A percentile compares a stretch with the other conserved stretches of the same genome.
Conservation (phyloP, 139 green algal species). For the Volvox africanus region DNA sequence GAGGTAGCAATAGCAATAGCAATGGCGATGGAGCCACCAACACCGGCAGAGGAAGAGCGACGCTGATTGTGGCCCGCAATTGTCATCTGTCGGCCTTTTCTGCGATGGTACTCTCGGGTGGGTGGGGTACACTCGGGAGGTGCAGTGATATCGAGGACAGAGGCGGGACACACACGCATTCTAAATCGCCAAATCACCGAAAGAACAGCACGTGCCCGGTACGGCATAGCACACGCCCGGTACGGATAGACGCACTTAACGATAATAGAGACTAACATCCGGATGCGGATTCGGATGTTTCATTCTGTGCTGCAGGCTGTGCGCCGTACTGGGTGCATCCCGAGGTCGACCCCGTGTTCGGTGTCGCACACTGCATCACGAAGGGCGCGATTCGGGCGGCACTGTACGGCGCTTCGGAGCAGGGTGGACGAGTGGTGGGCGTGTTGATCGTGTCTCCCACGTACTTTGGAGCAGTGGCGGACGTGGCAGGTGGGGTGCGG, state of each 20-base stretch:
- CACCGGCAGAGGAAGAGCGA: neutral
- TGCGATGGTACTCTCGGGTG: conserved; percentile 79
- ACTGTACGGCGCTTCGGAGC: conserved; percentile 51
- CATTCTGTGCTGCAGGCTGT: conserved; percentile 41
- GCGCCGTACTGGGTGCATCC: conserved; percentile 66
- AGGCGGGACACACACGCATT: too few relatives aligned
- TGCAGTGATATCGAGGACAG: too few relatives aligned
- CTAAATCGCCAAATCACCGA: too few relatives aligned
- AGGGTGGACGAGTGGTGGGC: conserved; percentile 55
- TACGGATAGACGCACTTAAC: too few relatives aligned
- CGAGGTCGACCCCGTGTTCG: conserved; percentile 60
- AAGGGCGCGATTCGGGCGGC: conserved; percentile 59
- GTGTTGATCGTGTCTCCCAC: conserved; percentile 91
- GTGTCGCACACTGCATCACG: conserved; percentile 74
- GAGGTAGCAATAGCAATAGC: neutral
- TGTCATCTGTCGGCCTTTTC: conserved; percentile 87
- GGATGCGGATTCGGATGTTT: too few relatives aligned
- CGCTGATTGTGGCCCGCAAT: conserved; percentile 87
- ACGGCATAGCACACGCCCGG: too few relatives aligned
- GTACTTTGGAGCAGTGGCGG: conserved; percentile 84
- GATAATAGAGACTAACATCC: too few relatives aligned
- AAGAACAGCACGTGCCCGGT: too few relatives aligned
- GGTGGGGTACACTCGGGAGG: too few relatives aligned
- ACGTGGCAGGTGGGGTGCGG: conserved; percentile 64
- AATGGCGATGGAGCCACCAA: neutral